Conservation (phyloP, 352 stramenopile species). For the Phytopythium cucurbitacearum region DNA sequence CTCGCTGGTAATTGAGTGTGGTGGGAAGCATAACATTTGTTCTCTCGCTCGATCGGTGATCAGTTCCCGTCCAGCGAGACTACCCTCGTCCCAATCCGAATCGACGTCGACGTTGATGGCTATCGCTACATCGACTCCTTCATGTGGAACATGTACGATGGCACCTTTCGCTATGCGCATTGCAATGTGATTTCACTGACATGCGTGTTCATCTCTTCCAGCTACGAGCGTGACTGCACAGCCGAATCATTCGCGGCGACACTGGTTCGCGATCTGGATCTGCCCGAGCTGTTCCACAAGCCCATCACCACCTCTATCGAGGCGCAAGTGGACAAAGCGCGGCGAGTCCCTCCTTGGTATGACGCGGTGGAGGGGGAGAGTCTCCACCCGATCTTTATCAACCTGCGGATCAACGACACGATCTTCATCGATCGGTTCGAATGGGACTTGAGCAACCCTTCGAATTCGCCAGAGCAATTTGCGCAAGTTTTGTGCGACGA, state of each 20-base stretch:
- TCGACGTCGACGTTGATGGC: conserved; percentile 76
- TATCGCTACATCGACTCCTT: conserved; percentile 84
- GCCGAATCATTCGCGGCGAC: conserved; percentile 71
- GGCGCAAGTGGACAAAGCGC: conserved; percentile 63
- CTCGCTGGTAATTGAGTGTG: not conserved
- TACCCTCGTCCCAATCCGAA: conserved; percentile 59
- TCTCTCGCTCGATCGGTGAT: not conserved
- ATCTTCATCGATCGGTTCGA: conserved; percentile 81
- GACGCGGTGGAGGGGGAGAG: conserved; percentile 49
- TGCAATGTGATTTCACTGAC: not conserved
- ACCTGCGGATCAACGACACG: conserved; percentile 76
- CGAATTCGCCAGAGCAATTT: conserved; percentile 69
- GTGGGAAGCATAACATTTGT: not conserved
- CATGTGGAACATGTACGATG: conserved; percentile 63
- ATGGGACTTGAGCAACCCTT: conserved; percentile 67
- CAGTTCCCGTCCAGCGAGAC: conserved; percentile 48
- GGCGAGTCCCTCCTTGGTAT: conserved; percentile 49
- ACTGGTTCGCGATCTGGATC: conserved; percentile 61
- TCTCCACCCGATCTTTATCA: conserved; percentile 78
- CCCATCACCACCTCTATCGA: conserved; percentile 59
- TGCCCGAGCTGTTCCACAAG: conserved; percentile 71
- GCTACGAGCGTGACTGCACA: conserved; percentile 69
- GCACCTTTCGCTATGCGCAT: conserved; percentile 3
- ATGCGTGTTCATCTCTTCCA: conserved; percentile 8
- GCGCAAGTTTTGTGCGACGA: conserved; percentile 64